These are phyloP conservation scores for Tuber brumale DNA, from an alignment of 495 filamentous ascomycete species.

Conservation along the genomic window DNA sequence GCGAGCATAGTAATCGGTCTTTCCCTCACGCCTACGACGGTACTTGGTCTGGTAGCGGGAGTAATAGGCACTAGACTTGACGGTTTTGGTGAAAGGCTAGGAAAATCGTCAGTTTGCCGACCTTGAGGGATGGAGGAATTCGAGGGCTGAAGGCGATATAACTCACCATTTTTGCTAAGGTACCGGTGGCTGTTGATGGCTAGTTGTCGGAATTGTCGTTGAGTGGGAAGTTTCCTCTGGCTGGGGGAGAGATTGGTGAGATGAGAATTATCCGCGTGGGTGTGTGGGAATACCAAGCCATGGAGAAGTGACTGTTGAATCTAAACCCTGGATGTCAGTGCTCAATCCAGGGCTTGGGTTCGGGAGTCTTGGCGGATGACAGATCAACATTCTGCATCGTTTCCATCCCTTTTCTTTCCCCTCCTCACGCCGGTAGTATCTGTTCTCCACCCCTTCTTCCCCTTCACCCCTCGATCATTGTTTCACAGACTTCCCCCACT, in stretches of 20 bases:
- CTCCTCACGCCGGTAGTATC: background rate
- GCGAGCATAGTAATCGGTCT: slow-evolving; percentile 99
- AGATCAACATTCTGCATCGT: background rate
- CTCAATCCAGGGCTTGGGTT: background rate
- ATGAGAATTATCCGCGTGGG: background rate
- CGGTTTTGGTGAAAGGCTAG: slow-evolving; percentile 87
- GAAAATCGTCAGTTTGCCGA: background rate
- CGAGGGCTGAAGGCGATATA: background rate
- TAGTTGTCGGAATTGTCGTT: background rate
- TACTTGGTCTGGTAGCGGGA: slow-evolving; percentile 99
- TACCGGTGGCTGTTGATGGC: background rate
- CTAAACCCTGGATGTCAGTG: background rate
- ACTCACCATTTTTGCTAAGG: background rate
- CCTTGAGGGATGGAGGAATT: background rate
- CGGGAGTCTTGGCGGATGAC: background rate
- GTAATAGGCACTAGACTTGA: slow-evolving; percentile 95
- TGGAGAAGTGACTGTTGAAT: background rate
- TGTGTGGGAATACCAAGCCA: background rate
- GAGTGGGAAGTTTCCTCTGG: background rate
- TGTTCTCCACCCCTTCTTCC: background rate
- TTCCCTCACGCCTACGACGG: slow-evolving; percentile 89
- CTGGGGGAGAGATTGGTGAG: background rate
- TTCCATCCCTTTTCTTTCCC: background rate
- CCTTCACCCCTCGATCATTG: background rate
- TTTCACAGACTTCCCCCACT: background rate